A percentile compares a stretch with the other conserved stretches of the same genome.
Conservation (phyloP, 1,139 yeast genomes). For the Suzukiozyma palmioleophila region DNA sequence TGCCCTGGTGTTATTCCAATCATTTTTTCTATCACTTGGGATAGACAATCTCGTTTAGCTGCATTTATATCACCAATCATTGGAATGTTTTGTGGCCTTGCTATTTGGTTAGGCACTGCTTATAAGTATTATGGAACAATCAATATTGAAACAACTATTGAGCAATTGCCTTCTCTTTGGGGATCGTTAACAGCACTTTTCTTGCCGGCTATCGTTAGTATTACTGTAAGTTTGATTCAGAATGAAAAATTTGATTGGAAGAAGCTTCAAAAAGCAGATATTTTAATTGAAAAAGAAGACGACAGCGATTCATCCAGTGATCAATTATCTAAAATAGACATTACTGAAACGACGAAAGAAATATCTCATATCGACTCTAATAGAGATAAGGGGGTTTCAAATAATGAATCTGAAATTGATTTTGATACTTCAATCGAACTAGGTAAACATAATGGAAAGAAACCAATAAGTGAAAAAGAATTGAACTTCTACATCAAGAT, state of each 20-base stretch:
- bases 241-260: slow-evolving; percentile 33
- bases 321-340: background rate
- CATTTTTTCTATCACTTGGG: slow-evolving; percentile 30
- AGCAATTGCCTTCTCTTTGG: slow-evolving; percentile 30
- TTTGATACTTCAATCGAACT: slow-evolving; percentile 2
- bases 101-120: slow-evolving; percentile 24
- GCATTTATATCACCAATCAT: slow-evolving; percentile 23
- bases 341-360: slow-evolving; percentile 3
- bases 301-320: slow-evolving; percentile 3
- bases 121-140: slow-evolving; percentile 21
- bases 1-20: slow-evolving; percentile 36
- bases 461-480: slow-evolving; percentile 10
- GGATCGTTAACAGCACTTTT: slow-evolving; percentile 29
- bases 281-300: slow-evolving; percentile 14
- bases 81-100: slow-evolving; percentile 20
- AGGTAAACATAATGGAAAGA: slow-evolving; percentile 2
- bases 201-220: slow-evolving; percentile 25
- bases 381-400: slow-evolving; percentile 7
- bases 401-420: slow-evolving; percentile 5
- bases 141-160: slow-evolving; percentile 19
- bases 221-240: slow-evolving; percentile 21
- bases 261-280: slow-evolving; percentile 18
- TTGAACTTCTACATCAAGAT: slow-evolving; percentile 20
- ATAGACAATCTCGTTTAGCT: slow-evolving; percentile 24
- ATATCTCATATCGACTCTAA: slow-evolving; percentile 3